These are phyloP conservation scores for Botrytis hyacinthi DNA, from an alignment of 2,329 filamentous ascomycete species.

Conservation along the genomic window DNA sequence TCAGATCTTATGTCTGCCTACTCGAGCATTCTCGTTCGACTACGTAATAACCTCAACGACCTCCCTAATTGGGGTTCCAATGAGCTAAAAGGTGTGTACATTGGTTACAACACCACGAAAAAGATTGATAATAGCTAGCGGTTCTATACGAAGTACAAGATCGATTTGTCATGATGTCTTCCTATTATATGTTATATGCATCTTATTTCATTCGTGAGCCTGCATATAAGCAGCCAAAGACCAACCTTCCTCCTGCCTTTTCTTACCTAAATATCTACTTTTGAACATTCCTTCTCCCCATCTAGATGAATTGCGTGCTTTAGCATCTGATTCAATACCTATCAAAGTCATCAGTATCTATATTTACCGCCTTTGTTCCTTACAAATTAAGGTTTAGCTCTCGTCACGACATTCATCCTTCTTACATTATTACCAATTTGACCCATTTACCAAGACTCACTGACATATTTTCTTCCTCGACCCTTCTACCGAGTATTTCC, in stretches of 20 bases:
- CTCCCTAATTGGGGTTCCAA: background rate
- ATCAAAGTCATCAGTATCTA: background rate
- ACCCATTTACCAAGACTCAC: conserved; percentile 8
- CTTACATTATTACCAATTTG: conserved; percentile 14
- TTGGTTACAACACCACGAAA: background rate
- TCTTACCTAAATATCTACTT: background rate
- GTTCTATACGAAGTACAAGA: background rate
- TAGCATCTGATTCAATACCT: background rate
- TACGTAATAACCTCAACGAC: background rate
- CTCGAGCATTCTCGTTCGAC: background rate
- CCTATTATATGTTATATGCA: background rate
- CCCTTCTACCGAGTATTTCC: background rate
- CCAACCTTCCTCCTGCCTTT: background rate
- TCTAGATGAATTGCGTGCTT: background rate
- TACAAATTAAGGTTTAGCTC: conserved; percentile 2
- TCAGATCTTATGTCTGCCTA: background rate
- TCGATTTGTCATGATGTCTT: background rate
- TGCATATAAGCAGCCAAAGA: background rate
- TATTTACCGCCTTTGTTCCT: conserved; percentile 4
- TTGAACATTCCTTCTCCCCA: background rate
- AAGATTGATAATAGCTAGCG: background rate
- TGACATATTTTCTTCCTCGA: conserved; percentile 3
- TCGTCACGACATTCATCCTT: background rate
- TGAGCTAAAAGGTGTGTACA: background rate
- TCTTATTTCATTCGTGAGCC: background rate